Evolutionary conservation across 2,329 filamentous ascomycete species (phyloP), one percentile per base, ranked within the genome.

Genomic region (Talaromyces sp.): DNA sequence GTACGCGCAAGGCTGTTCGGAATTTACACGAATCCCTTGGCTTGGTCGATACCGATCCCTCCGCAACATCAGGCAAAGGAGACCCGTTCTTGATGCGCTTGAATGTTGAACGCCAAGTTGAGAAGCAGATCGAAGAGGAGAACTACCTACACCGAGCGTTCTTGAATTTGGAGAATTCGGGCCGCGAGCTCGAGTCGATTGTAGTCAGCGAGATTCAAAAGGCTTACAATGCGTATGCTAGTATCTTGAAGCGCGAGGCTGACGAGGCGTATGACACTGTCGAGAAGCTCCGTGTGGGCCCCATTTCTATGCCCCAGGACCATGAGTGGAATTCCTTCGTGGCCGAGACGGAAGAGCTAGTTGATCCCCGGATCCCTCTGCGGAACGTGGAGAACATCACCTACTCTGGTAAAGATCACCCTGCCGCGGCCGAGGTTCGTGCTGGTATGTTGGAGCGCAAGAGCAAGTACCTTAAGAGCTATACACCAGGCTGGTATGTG

Each of bases 401-500:
- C 54, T 99, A 97, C 70, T 92, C 92, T 16, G 94, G 94, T 37
- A 91, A 90, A 68, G 84, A 96, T 64, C 89, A 96, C 71, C 86
- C 89, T 56, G 85, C 90, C 73, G 90, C 80, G 70, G 79, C 89
- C 56, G 93, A 97, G 72, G 89, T 99, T 48, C 83, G 92, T 55
- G 90, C 91, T 17, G 94, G 94, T 2, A 86, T 97, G 74, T 79
- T 99, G 32, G 94, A 99, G 78, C 88, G 94, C 62, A 97, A 97
- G 85, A 96, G 91, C 82, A 99, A 97, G 70, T 99, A 97, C 68
- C 78, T 99, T 56, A 97, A 97, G 79, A 97, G 92, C 71, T 97
- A 97, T 72, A 94, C 92, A 7, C 89, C 91, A 22, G 93, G 93
- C 68, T 97, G 93, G 90, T 97, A 97, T 73, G 91, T 97, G 43